Evolutionary conservation across 129 eudicot genomes (phyloP), one percentile per base, ranked within the genome.

Genomic region (Escallonia herrerae): DNA sequence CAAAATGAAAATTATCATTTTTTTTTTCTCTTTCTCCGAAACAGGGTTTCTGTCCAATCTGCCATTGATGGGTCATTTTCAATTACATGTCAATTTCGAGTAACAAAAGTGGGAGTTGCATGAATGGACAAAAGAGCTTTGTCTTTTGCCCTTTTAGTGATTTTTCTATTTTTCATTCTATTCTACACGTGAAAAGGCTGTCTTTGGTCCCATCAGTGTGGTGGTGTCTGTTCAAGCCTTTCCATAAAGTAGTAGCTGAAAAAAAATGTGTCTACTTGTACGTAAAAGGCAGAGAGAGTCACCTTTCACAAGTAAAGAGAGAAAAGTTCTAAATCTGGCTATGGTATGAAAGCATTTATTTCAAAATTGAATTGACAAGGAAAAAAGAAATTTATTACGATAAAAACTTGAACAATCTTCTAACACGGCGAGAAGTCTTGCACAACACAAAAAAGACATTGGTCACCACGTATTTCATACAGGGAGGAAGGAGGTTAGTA

Each of bases 51-150:
- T 22, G 61, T 66, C 61, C 15, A 44, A 53, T 49, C 5, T 9
- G 40, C 8, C 61, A 66, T 43, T 66, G 40, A 42, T 53, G 39
- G 48, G 53, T 54, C 62, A 66, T 0, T 3, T 66, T 53, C 57
- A 39, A 46, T 66, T 66, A 54, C 40, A 54, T 41, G 4, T 12
- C 46, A 55, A 41, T 15, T 45, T 55, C n/a, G 39, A 41, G 71
- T 43, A 66, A 42, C 9, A 66, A 41, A 66, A 66, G 71, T 66
- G 38, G 71, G 10, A 66, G 61, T 22, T 65, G 60, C 51, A 51
- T 39, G 14, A 45, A 51, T 3, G 70, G 51, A 54, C 10, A 65
- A 52, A 47, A 50, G 59, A n/a, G 39, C 39, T 51, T 53, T 54
- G 2, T 61, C n/a, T 40, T 66, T 51, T 48, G 46, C 50, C 13